Base-by-base conservation (phyloP, 2,329 filamentous ascomycete species). In the Neopestalotiopsis sp. region DNA sequence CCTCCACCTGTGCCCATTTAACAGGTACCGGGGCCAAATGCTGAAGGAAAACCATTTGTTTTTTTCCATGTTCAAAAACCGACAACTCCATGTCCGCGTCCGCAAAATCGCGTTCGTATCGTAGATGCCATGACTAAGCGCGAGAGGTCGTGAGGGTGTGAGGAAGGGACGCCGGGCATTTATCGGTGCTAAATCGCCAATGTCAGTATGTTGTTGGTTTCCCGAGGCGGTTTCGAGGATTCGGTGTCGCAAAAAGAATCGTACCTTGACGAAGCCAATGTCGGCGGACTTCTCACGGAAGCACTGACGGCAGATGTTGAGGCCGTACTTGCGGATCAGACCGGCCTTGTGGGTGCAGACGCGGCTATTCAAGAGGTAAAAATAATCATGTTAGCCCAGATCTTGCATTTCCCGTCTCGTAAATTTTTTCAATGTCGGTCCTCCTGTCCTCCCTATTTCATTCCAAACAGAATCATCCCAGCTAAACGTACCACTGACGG, bases 311-410 rank as follows among this genome's bases (percentile, higher is more conserved):
- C 90, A 92, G 82, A 92, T 90, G 86, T 97, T 94, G 79, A 98
- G 90, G 83, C 96, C 95, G 89, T 99, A 99, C 89, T 99, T 99
- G 89, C 96, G 95, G 91, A 99, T 97, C 79, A 99, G 91, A 97
- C 96, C 96, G 81, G 96, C 95, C 83, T 90, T 91, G 93, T 99
- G 95, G 83, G 94, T 94, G 94, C 88, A 90, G 81, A 90, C 87
- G 74, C 88, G 88, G 88, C 88, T 90, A 75, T 75, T 38, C 34
- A 10, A 9, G 5, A 34, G 64, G 32, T 61, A 73, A 53, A 71
- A 67, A 69, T 17, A 14, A 42, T 38, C 4, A 40, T 10, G 65
- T 72, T 69, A 70, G 49, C 72, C 69, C 45, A 66, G 42, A 24
- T 66, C n/a, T 9, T 30, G 40, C 30, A 24, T 61, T 61, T 20